Evolutionary conservation across 257 asterid genomes (phyloP), one percentile per base, ranked within the genome.

Genomic region (Vinca minor): DNA sequence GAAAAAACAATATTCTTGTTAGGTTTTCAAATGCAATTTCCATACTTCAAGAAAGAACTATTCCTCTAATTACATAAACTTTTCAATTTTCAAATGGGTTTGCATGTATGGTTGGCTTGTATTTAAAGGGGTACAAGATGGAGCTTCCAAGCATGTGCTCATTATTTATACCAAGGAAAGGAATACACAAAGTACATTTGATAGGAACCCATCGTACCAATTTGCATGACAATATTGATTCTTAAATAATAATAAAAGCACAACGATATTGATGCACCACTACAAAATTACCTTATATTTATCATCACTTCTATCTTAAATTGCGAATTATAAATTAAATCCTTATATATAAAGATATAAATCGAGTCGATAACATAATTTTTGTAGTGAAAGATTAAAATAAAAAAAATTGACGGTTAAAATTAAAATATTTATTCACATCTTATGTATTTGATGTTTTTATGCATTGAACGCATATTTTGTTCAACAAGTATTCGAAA

Each of bases 41-140:
- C 85, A 68, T 45, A 52, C 60, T 75, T 66, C 63, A 52, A 54
- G 88, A 85, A 74, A 67, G 76, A 68, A 77, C 71, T 62, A 72
- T 68, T 65, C 69, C 71, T 34, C 44, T 28, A 35, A 32, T 5
- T n/a, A 18, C 23, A 23, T 31, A 9, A 34, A 8, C 49, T 49
- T 34, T 26, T 54, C 7, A 2, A 2, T 34, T 34, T 7, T 7
- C 7, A 2, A 34, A 34, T 2, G 7, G 7, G 38, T 34, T 34
- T 34, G 38, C 8, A n/a, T 59, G 45, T 46, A 59, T 59, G 61
- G 18, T 63, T 52, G 50, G 50, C 23, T 35, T 6, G 39, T 20
- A 54, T 57, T 67, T 57, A 63, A 63, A 76, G 71, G 28, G 34
- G 34, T 20, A 42, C 12, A 14, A 29, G 2, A 25, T 14, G 69